A percentile compares a stretch with the other conserved stretches of the same genome.
These are phyloP conservation scores for Fusarium tricinctum DNA, from an alignment of 2,329 filamentous ascomycete species.

Conservation along the genomic window DNA sequence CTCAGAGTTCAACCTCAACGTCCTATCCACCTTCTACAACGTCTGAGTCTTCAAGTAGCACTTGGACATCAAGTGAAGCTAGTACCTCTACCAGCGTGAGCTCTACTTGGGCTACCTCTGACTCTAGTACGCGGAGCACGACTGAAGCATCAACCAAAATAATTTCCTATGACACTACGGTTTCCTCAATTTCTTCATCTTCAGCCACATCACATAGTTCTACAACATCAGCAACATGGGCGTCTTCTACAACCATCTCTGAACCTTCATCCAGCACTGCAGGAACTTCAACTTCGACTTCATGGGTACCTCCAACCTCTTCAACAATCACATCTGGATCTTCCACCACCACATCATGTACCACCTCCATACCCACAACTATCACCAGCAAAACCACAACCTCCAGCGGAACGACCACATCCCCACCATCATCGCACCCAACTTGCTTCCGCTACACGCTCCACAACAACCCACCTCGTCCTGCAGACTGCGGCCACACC, in stretches of 20 bases:
- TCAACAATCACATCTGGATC: slow-evolving; percentile 1
- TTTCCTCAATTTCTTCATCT: neutral
- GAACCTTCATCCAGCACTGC: slow-evolving; percentile 1
- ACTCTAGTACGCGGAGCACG: neutral
- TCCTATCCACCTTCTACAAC: neutral
- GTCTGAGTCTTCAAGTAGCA: neutral
- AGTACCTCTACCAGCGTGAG: neutral
- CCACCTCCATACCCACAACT: neutral
- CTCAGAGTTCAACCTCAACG: neutral
- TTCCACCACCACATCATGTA: slow-evolving; percentile 7
- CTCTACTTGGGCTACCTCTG: neutral
- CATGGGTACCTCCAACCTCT: neutral
- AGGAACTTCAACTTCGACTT: slow-evolving; percentile 2
- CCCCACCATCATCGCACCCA: slow-evolving; percentile 13
- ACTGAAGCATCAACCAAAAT: neutral
- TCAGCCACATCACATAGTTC: neutral
- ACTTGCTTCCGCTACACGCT: slow-evolving; percentile 40
- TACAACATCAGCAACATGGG: neutral
- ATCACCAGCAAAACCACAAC: slow-evolving; percentile 7
- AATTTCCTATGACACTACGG: neutral
- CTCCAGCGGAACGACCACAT: slow-evolving; percentile 8
- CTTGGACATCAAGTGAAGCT: neutral
- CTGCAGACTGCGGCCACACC: slow-evolving; percentile 23
- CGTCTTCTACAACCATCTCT: neutral
- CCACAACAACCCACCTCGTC: slow-evolving; percentile 10